Evolutionary conservation across 495 filamentous ascomycete genomes (phyloP).

Genomic region (Penicillium herquei): DNA sequence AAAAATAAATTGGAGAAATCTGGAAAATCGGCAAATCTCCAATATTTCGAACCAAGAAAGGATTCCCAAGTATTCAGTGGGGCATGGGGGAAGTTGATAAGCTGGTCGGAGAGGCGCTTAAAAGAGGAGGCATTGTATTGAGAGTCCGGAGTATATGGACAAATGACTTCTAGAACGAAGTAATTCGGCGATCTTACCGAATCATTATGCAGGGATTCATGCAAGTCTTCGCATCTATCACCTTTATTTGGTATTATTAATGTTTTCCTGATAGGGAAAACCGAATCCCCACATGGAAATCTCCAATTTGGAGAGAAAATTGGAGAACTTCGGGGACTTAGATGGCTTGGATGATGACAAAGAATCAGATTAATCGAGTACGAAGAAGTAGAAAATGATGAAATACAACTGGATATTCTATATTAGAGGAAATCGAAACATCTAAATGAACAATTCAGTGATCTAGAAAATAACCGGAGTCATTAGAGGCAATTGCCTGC

Average conservation of each 20-base stretch:
- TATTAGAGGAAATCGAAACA: too few species aligned
- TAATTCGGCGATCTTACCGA: neutral
- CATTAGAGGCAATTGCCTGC: too few species aligned
- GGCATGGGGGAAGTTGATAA: neutral
- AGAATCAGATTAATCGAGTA: too few species aligned
- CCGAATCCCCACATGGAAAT: neutral
- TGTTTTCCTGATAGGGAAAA: neutral
- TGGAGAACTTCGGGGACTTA: constrained; percentile 3
- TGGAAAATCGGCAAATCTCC: constrained; percentile 10
- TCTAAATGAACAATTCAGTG: too few species aligned
- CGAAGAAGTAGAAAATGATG: too few species aligned
- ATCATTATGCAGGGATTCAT: neutral
- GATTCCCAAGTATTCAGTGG: neutral
- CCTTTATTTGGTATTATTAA: neutral
- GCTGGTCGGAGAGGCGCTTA: too few species aligned
- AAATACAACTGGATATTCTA: too few species aligned
- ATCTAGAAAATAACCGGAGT: too few species aligned
- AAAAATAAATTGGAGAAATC: constrained; percentile 17
- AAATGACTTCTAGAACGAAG: neutral
- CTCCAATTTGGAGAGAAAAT: constrained; percentile 6
- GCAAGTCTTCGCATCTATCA: neutral
- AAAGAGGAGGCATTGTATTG: too few species aligned
- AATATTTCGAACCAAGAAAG: neutral
- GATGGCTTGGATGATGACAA: too few species aligned
- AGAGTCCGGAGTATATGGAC: too few species aligned